Percentiles rank a stretch among this genome's conserved stretches.
phyloP scores from a whole-genome alignment of 192 early-diverging fungal species.

The Entrophospora sp. region DNA sequence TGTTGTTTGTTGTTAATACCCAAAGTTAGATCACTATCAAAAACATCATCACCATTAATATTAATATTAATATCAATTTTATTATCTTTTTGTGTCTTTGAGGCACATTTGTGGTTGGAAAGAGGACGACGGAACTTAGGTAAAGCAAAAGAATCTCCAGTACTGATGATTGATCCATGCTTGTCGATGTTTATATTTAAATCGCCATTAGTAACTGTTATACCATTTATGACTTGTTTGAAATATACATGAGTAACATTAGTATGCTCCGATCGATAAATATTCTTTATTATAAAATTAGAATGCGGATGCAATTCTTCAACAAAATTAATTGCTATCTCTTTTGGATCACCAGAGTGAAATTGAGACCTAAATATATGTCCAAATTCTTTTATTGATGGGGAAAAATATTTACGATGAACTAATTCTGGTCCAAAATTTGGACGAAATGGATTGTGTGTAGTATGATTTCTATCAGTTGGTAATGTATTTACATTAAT shows the following conservation, averaged over 20 bases:
- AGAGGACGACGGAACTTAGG: too few species aligned
- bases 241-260: slow-evolving; percentile 81
- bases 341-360: slow-evolving; percentile 22
- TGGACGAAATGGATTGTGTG: not conserved
- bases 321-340: slow-evolving; percentile 42
- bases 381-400: slow-evolving; percentile 26
- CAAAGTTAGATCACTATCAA: too few species aligned
- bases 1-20: too few species aligned
- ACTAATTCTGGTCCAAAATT: slow-evolving; percentile 16
- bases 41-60: too few species aligned
- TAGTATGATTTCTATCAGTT: too few species aligned
- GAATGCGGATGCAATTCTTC: slow-evolving; percentile 29
- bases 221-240: slow-evolving; percentile 59
- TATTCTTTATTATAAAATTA: slow-evolving; percentile 52
- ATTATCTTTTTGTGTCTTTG: too few species aligned
- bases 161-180: slow-evolving; percentile 59
- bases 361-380: slow-evolving; percentile 24
- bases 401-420: slow-evolving; percentile 2
- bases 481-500: too few species aligned
- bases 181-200: slow-evolving; percentile 74
- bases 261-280: slow-evolving; percentile 60
- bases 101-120: too few species aligned
- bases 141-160: slow-evolving; percentile 65
- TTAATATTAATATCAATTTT: too few species aligned
- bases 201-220: slow-evolving; percentile 73